A percentile compares a stretch with the other conserved stretches of the same genome.
Evolutionary conservation across 2,329 filamentous ascomycete genomes (phyloP).

Genomic region (Fusarium papillatum): DNA sequence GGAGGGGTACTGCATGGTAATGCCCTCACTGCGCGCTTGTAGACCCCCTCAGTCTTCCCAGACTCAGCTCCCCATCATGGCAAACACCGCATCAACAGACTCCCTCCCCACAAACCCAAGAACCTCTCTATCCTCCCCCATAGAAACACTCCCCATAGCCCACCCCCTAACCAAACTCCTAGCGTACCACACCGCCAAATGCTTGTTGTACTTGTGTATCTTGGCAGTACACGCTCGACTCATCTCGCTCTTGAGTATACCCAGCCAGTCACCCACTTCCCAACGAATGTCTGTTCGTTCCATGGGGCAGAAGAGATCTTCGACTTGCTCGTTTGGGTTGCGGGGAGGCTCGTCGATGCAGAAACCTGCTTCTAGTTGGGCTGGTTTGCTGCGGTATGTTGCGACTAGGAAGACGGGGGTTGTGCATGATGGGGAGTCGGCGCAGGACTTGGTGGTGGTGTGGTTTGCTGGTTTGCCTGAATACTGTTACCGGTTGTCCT

Average conservation of each 20-base stretch:
- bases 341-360: slow-evolving; percentile 37
- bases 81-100: slow-evolving; percentile 34
- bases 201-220: slow-evolving; percentile 48
- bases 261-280: slow-evolving; percentile 39
- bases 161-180: slow-evolving; percentile 33
- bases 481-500: neutral
- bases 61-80: slow-evolving; percentile 34
- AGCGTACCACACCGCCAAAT: slow-evolving; percentile 48
- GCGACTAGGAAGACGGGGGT: slow-evolving; percentile 41
- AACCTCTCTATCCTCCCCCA: slow-evolving; percentile 34
- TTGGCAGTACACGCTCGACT: slow-evolving; percentile 40
- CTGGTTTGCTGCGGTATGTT: slow-evolving; percentile 44
- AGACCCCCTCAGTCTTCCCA: neutral
- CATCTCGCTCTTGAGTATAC: slow-evolving; percentile 33
- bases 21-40: neutral
- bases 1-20: no score
- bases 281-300: slow-evolving; percentile 45
- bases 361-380: slow-evolving; percentile 46
- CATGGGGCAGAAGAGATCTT: slow-evolving; percentile 43
- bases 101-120: slow-evolving; percentile 42
- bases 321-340: neutral
- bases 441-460: slow-evolving; percentile 30
- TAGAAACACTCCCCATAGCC: slow-evolving; percentile 42
- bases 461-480: slow-evolving; percentile 35
- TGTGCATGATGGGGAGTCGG: slow-evolving; percentile 26